Conservation (phyloP, 83 land plant species). For the Picea abies region DNA sequence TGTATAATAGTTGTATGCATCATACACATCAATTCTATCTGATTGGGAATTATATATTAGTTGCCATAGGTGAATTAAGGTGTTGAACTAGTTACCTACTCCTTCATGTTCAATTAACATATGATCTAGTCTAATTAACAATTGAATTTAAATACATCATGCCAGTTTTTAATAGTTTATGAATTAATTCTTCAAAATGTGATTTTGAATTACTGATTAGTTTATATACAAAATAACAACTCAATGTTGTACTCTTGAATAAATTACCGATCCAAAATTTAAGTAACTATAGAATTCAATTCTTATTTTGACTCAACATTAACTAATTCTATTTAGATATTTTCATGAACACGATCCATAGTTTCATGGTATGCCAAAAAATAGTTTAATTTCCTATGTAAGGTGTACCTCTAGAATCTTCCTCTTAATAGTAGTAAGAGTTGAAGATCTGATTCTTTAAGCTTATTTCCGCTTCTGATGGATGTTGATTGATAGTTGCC, state of each 20-base stretch:
- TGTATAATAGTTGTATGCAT: too few species aligned
- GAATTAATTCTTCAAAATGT: constrained; percentile 63
- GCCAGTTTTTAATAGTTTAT: constrained; percentile 46
- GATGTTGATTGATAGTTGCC: not conserved
- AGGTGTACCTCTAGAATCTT: not conserved
- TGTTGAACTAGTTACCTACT: too few species aligned
- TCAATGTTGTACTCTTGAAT: not conserved
- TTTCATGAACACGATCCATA: not conserved
- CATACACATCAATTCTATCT: too few species aligned
- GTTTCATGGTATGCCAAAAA: not conserved
- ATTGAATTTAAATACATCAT: constrained; percentile 25
- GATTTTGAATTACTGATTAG: constrained; percentile 37
- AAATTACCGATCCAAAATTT: constrained; percentile 5
- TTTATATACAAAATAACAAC: not conserved
- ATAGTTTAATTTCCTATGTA: not conserved
- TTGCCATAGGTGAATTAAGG: too few species aligned
- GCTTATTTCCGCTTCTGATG: not conserved
- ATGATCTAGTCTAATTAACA: too few species aligned
- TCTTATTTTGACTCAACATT: not conserved
- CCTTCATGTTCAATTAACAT: too few species aligned
- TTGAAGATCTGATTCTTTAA: not conserved
- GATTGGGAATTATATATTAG: too few species aligned
- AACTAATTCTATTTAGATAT: not conserved
- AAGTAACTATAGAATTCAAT: not conserved
- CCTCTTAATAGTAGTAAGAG: not conserved